phyloP scores from a whole-genome alignment of 2,329 filamentous ascomycete genomes.

The Chrysosporium keratinophilum region DNA sequence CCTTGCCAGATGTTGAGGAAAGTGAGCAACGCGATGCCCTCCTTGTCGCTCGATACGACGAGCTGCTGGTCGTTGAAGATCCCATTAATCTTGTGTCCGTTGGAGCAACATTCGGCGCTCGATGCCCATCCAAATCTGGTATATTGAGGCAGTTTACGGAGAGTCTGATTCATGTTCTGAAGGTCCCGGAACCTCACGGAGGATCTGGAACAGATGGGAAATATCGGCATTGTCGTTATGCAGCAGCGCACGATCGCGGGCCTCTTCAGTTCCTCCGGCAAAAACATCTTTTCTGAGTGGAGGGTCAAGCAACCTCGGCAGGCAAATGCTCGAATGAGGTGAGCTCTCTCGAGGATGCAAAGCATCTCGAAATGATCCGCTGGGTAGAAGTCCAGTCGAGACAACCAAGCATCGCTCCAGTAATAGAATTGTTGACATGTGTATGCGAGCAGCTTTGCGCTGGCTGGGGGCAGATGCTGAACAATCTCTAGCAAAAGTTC shows the following conservation, averaged over 20 bases:
- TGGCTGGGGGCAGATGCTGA: neutral
- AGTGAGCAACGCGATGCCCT: neutral
- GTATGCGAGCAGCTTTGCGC: neutral
- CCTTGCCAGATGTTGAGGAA: neutral
- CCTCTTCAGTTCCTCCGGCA: neutral
- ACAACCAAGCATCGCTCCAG: neutral
- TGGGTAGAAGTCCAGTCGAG: neutral
- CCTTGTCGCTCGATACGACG: neutral
- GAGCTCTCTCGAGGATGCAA: slow-evolving; percentile 1
- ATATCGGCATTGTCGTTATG: neutral
- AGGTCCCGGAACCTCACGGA: neutral
- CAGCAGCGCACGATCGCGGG: neutral
- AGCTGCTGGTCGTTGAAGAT: neutral
- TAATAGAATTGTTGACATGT: slow-evolving; percentile 4
- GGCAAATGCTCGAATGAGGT: neutral
- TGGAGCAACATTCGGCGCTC: neutral
- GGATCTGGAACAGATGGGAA: neutral
- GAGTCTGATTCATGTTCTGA: neutral
- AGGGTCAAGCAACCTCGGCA: neutral
- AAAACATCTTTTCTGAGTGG: neutral
- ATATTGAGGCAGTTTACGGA: neutral
- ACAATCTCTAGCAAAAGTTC: slow-evolving; percentile 1
- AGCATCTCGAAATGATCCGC: slow-evolving; percentile 5
- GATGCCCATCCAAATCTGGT: neutral
- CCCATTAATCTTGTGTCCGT: neutral